Evolutionary conservation across 1,284 basidiomycete genomes (phyloP), one percentile per base, ranked within the genome.

Genomic region (Leccinum ponderosum): DNA sequence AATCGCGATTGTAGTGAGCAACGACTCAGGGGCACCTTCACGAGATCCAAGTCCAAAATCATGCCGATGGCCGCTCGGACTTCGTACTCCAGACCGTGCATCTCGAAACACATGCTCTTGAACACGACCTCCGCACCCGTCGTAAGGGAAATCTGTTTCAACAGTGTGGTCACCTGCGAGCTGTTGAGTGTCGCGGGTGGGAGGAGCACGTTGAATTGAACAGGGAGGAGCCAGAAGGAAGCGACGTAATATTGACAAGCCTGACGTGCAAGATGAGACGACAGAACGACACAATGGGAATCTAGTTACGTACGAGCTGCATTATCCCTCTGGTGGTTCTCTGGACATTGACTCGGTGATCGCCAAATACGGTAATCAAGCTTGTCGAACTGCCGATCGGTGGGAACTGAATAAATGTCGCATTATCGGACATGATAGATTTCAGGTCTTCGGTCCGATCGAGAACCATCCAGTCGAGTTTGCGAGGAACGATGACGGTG

Each of bases 81-180:
- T 80, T 98, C 94, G 61, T 89, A 84, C 75, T 98, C 96, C 48
- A 96, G 82, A n/a, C 97, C 97, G 71, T 98, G 94, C 80, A 97
- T 89, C 79, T 98, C 97, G 69, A 98, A 98, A 77, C 93, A 95
- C 85, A 97, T 97, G 72, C 89, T 91, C 79, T 98, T 98, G 82
- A 97, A 98, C 6, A 98, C 94, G 37, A 97, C 87, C 75, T 98
- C 97, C 33, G 97, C 94, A 3, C 96, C 94, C 1, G 94, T 94
- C 12, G 87, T 81, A 65, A 90, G 87, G 53, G 94, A 91, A 58
- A 98, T 91, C 71, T 93, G 89, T 75, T 94, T 94, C 61, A 98
- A 81, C 52, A 97, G 83, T 1, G 89, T 86, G 20, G 94, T 88
- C 59, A 98, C 90, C 70, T 95, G 92, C 3, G 89, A 83, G 11